Conservation (phyloP, 164 flowering plant genomes). For the Brasenia schreberi region DNA sequence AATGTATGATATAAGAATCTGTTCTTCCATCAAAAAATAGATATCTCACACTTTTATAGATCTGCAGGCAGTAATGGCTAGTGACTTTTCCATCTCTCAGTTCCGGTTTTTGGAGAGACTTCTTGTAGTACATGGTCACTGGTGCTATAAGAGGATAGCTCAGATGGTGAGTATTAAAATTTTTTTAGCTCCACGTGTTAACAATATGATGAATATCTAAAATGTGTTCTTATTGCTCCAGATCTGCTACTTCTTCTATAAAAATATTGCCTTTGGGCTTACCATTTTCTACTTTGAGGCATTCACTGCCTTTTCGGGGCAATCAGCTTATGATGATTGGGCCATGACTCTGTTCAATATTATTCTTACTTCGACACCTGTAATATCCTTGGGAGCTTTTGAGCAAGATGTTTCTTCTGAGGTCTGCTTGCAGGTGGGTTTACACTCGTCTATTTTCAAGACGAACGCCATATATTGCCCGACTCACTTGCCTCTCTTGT, state of each 20-base stretch:
- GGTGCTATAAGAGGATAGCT: slow-evolving; percentile 95
- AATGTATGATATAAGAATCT: too few species aligned
- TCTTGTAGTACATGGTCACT: slow-evolving; percentile 92
- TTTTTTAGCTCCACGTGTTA: too few species aligned
- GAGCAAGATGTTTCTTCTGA: slow-evolving; percentile 95
- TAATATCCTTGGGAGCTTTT: slow-evolving; percentile 82
- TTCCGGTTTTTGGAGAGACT: slow-evolving; percentile 82
- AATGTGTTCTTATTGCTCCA: slow-evolving; percentile 13
- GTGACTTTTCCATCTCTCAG: slow-evolving; percentile 87
- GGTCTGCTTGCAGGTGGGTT: slow-evolving; percentile 55
- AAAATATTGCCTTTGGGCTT: slow-evolving; percentile 94
- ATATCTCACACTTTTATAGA: not conserved
- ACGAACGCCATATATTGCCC: not conserved
- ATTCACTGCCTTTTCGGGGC: slow-evolving; percentile 87
- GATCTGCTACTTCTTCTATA: slow-evolving; percentile 98
- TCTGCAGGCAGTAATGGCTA: slow-evolving; percentile 94
- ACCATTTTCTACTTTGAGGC: slow-evolving; percentile 97
- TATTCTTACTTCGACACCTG: slow-evolving; percentile 85
- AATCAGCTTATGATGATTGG: slow-evolving; percentile 88
- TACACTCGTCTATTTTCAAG: too few species aligned
- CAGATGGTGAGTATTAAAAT: slow-evolving; percentile 40
- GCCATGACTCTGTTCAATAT: slow-evolving; percentile 86
- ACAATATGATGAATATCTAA: too few species aligned
- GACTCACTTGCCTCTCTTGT: not conserved
- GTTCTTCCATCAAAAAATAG: not conserved